These are phyloP conservation scores for Globisporangium cystogenes DNA, from an alignment of 352 stramenopile genomes.

Conservation along the genomic window DNA sequence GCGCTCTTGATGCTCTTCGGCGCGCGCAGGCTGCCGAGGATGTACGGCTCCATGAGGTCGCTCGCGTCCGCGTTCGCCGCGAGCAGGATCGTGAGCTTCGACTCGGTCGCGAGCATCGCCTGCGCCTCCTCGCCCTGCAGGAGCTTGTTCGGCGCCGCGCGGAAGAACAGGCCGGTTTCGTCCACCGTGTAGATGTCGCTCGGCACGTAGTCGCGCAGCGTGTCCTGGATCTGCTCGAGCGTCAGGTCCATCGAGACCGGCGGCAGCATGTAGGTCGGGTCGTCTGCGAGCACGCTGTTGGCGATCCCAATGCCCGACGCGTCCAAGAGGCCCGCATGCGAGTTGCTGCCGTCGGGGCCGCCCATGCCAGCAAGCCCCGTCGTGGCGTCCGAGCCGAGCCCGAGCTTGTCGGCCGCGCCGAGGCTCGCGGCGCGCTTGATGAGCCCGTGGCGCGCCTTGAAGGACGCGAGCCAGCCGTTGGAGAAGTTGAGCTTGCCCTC, in stretches of 20 bases:
- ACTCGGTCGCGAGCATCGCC: conserved; percentile 64
- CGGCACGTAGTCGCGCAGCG: conserved; percentile 73
- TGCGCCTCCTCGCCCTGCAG: conserved; percentile 78
- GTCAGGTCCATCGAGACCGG: conserved; percentile 77
- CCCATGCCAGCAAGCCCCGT: background rate
- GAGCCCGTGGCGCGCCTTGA: conserved; percentile 80
- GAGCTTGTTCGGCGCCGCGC: conserved; percentile 80
- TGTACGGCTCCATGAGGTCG: conserved; percentile 84
- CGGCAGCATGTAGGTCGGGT: conserved; percentile 74
- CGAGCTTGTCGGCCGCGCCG: conserved; percentile 26
- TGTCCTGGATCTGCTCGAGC: conserved; percentile 82
- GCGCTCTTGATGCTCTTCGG: conserved; percentile 80
- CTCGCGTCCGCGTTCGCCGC: conserved; percentile 68
- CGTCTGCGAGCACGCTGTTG: conserved; percentile 22
- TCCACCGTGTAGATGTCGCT: conserved; percentile 86
- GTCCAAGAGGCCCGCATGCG: conserved; percentile 33
- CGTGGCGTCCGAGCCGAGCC: background rate
- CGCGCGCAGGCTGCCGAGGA: conserved; percentile 67
- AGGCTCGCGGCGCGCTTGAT: conserved; percentile 55
- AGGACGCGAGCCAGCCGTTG: conserved; percentile 82
- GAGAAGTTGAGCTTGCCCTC: conserved; percentile 82
- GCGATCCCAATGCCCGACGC: conserved; percentile 44
- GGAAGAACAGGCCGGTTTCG: conserved; percentile 83
- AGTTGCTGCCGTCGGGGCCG: background rate
- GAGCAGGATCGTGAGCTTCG: conserved; percentile 68